Conservation (phyloP, 192 early-diverging fungal genomes). For the Backusella psychrophila region DNA sequence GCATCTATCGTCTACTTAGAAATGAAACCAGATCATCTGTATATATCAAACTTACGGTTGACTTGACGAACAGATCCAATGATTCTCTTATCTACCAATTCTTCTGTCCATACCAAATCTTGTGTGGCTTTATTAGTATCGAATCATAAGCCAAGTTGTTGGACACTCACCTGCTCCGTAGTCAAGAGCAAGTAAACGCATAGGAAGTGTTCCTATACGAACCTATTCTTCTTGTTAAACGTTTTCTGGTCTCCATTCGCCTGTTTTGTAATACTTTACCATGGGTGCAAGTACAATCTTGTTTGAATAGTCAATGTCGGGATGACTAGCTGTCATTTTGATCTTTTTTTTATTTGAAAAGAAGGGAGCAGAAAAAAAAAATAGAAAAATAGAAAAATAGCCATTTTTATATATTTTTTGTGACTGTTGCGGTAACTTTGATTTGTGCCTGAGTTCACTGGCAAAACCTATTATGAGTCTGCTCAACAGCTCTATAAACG, state of each 20-base stretch:
- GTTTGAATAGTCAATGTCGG: slow-evolving; percentile 42
- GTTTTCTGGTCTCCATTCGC: background rate
- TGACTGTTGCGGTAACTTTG: background rate
- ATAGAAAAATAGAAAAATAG: background rate
- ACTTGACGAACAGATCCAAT: slow-evolving; percentile 69
- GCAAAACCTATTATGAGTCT: no score
- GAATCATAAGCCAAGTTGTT: background rate
- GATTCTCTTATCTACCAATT: slow-evolving; percentile 87
- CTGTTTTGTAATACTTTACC: slow-evolving; percentile 48
- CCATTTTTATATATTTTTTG: background rate
- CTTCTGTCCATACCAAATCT: slow-evolving; percentile 89
- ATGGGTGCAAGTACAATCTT: slow-evolving; percentile 92
- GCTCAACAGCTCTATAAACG: no score
- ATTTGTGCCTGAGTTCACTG: no score
- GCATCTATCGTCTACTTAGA: slow-evolving; percentile 25
- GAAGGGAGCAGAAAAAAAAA: background rate
- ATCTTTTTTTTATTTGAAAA: background rate
- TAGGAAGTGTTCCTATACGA: slow-evolving; percentile 86
- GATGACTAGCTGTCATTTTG: slow-evolving; percentile 5
- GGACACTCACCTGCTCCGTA: slow-evolving; percentile 78
- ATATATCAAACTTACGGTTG: slow-evolving; percentile 54
- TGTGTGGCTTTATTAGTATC: background rate
- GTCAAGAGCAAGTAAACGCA: slow-evolving; percentile 79
- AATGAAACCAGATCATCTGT: background rate
- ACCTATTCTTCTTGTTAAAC: slow-evolving; percentile 37